Percentiles rank a stretch among this genome's conserved stretches.
Evolutionary conservation across 345 rosid genomes (phyloP).

Genomic region (Tarenaya hassleriana): DNA sequence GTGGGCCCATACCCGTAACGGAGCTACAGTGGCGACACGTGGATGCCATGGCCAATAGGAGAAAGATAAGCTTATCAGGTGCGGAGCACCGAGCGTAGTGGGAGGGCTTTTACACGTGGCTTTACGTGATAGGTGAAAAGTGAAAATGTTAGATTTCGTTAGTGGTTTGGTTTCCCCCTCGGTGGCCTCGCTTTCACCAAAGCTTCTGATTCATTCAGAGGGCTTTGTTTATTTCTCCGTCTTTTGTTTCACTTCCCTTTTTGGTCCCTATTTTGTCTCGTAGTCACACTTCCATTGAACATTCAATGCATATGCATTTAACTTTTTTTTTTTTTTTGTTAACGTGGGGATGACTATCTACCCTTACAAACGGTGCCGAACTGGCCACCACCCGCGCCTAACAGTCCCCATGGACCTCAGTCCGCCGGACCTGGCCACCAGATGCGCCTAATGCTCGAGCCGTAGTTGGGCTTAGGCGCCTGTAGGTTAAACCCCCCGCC

Average conservation of each 20-base stretch:
- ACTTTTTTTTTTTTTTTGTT: neutral
- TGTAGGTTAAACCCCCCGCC: no score
- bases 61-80: constrained; percentile 34
- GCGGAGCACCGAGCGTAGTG: constrained; percentile 23
- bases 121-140: neutral
- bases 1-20: constrained; percentile 23
- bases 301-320: neutral
- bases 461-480: no score
- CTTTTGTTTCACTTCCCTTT: neutral
- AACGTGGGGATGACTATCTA: no score
- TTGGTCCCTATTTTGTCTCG: neutral
- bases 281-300: neutral
- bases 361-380: no score
- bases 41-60: constrained; percentile 12
- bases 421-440: no score
- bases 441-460: no score
- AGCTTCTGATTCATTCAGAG: constrained; percentile 16
- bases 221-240: constrained; percentile 17
- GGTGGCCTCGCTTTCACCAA: constrained; percentile 1
- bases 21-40: constrained; percentile 16
- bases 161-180: constrained; percentile 11
- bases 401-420: no score
- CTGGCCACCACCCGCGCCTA: no score
- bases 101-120: constrained; percentile 32
- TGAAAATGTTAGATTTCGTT: constrained; percentile 23